Conservation (phyloP, 2,329 filamentous ascomycete genomes). For the Penicillium fuscoglaucum region DNA sequence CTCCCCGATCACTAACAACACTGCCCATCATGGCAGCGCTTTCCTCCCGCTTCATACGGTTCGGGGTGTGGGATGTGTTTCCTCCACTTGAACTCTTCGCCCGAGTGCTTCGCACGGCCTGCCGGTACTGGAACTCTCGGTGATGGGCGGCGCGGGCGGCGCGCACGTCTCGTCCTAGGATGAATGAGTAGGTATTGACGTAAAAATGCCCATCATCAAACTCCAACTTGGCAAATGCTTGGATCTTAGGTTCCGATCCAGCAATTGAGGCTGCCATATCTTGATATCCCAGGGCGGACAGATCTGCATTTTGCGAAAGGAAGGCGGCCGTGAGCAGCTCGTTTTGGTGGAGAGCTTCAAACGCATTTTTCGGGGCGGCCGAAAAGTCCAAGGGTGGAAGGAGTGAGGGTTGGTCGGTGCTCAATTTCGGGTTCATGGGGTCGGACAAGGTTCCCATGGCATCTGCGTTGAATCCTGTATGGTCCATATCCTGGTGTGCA, state of each 20-base stretch:
- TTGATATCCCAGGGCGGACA: slow-evolving; percentile 39
- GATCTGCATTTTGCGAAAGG: slow-evolving; percentile 37
- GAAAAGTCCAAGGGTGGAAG: slow-evolving; percentile 39
- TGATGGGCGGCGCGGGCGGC: slow-evolving; percentile 51
- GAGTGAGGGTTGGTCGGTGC: slow-evolving; percentile 35
- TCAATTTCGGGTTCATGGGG: slow-evolving; percentile 34
- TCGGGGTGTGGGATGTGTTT: slow-evolving; percentile 46
- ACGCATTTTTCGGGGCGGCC: slow-evolving; percentile 34
- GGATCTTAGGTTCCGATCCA: slow-evolving; percentile 50
- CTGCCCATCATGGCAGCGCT: slow-evolving; percentile 48
- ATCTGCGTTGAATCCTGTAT: slow-evolving; percentile 19
- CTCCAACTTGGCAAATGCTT: slow-evolving; percentile 64
- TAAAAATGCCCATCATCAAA: slow-evolving; percentile 67
- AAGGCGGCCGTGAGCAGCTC: slow-evolving; percentile 43
- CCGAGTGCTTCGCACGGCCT: slow-evolving; percentile 41
- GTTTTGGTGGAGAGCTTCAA: slow-evolving; percentile 43
- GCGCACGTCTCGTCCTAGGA: slow-evolving; percentile 62
- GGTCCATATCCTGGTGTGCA: slow-evolving; percentile 7
- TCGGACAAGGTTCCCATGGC: slow-evolving; percentile 36
- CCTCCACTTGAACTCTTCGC: slow-evolving; percentile 51
- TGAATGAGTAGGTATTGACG: slow-evolving; percentile 63
- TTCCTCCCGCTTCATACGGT: slow-evolving; percentile 47
- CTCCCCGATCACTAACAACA: slow-evolving; percentile 57
- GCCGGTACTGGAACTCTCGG: slow-evolving; percentile 45
- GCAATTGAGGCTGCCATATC: slow-evolving; percentile 39